Base-by-base conservation (phyloP, 768 basidiomycete species). In the Boletales sp. region DNA sequence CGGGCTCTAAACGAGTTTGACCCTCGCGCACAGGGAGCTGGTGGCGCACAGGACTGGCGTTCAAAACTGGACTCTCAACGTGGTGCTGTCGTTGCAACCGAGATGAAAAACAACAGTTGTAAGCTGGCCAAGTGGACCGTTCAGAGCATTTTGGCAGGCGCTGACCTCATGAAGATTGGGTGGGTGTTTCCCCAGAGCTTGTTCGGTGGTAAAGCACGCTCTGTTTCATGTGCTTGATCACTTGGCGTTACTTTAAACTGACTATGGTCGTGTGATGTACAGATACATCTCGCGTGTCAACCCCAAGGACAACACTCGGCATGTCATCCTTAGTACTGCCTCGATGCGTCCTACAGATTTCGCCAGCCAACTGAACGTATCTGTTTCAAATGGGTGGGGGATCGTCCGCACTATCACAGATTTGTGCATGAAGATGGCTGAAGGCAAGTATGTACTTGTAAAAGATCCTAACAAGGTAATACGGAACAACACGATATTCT, bases 101-200 rank as follows among this genome's bases (percentile, higher is more conserved):
- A 99, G 77, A 98, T 98, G 96, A 99, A 98, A 76, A 99, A 99
- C 72, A 99, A 99, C 74, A 90, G 87, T 60, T 94, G 87, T 74
- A 99, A 99, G 70, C 80, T 99, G 28, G 94, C 94, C 17, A 88
- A 95, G 62, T 99, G 95, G 94, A 86, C 95, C 0, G 90, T 97
- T 15, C 94, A 97, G 74, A 89, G 89, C 64, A 78, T 97, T 35
- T 76, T 99, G 33, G 93, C 96, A 39, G 96, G 96, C 39, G 95
- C 94, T 18, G 96, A 98, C 44, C 72, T 86, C 53, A 87, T 98
- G 85, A 99, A 98, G 74, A 92, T 98, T 65, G 95, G 94, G 92
- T 95, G 58, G 50, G 86, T 78, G 21, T 25, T 40, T 30, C 18
- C 13, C 1, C n/a, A 14, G 3, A 34, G 9, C 41, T 30, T 36